Evolutionary conservation across 768 basidiomycete genomes (phyloP).

Genomic region (Phaffia tasmanica): DNA sequence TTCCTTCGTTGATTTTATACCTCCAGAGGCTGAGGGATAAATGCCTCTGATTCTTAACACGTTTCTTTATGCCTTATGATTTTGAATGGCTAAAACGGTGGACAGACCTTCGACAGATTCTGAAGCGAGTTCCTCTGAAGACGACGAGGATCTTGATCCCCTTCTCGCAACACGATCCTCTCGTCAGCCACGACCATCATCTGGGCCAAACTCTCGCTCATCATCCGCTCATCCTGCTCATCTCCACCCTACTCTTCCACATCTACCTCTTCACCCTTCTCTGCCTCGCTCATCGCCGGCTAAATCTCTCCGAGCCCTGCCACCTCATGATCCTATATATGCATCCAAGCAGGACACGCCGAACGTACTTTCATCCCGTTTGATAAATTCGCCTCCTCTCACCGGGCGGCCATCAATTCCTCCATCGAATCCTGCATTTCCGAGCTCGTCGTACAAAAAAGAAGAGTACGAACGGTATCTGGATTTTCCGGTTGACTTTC

Average conservation of each 20-base stretch:
- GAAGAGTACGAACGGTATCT: conserved; percentile 46
- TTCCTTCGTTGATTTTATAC: neutral
- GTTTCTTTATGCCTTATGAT: neutral
- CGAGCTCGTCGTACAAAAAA: conserved; percentile 18
- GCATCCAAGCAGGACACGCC: neutral
- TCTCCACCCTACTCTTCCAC: neutral
- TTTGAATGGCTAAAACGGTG: no score
- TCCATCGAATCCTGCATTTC: neutral
- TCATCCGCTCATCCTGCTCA: conserved; percentile 1
- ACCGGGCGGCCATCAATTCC: neutral
- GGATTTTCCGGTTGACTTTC: conserved; percentile 66
- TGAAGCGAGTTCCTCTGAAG: no score
- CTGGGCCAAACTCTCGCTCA: neutral
- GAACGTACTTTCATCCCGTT: conserved; percentile 2
- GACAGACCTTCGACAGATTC: no score
- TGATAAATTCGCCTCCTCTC: neutral
- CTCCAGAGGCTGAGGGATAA: neutral
- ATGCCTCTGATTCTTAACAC: no score
- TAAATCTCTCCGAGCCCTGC: neutral
- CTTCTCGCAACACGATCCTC: no score
- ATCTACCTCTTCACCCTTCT: neutral
- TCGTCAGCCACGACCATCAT: no score
- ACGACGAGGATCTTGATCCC: no score
- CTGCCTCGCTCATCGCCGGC: neutral
- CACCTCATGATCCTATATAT: neutral